A percentile compares a stretch with the other conserved stretches of the same genome.
phyloP scores from a whole-genome alignment of 768 basidiomycete species.

The Tulasnella sp. region DNA sequence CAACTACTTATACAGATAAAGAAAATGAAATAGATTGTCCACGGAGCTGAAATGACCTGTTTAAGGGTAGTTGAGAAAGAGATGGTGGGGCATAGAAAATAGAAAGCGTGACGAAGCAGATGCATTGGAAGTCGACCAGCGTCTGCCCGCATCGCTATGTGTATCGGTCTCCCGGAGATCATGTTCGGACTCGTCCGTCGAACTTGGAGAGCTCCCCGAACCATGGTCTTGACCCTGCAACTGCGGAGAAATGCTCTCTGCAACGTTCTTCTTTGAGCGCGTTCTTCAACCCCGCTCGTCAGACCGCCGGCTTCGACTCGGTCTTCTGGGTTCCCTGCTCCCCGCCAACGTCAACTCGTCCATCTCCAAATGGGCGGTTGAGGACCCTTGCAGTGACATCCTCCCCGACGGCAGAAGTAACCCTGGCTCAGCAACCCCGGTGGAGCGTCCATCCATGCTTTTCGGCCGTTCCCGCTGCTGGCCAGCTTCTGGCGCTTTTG shows the following conservation, averaged over 20 bases:
- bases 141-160: neutral
- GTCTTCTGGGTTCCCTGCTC: neutral
- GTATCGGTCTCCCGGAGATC: neutral
- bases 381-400: neutral
- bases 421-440: neutral
- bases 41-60: neutral
- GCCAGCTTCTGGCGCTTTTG: neutral
- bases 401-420: neutral
- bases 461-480: neutral
- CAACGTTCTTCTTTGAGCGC: neutral
- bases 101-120: neutral
- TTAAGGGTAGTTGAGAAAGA: neutral
- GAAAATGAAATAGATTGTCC: neutral
- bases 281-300: neutral
- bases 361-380: neutral
- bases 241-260: neutral
- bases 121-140: neutral
- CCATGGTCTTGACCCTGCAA: neutral
- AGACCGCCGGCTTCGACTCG: neutral
- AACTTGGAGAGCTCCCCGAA: neutral
- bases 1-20: slow-evolving; percentile 3
- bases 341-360: neutral
- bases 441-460: neutral
- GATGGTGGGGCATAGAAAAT: neutral
- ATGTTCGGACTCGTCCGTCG: neutral